Conservation (phyloP, 306 rosid species). For the Trifolium subterraneum region DNA sequence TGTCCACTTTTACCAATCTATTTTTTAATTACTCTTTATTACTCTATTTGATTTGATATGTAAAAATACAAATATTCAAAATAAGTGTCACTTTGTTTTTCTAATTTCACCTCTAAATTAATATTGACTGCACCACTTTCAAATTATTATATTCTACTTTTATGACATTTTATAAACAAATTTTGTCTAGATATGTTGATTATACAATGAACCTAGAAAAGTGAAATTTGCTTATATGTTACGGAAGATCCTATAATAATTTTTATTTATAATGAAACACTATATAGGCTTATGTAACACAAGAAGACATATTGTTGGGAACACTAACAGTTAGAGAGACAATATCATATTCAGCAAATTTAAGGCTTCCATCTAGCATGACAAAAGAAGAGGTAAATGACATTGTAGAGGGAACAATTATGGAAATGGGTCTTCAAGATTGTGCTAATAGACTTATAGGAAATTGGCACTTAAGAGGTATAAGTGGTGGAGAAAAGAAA, state of each 20-base stretch:
- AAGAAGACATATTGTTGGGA: slow-evolving; percentile 83
- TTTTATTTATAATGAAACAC: not conserved
- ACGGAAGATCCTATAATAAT: not conserved
- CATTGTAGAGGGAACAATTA: slow-evolving; percentile 64
- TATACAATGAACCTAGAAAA: too few relatives aligned
- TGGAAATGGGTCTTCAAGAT: slow-evolving; percentile 85
- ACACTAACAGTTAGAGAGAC: slow-evolving; percentile 89
- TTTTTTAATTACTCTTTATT: not conserved
- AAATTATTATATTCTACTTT: too few relatives aligned
- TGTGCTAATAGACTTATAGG: slow-evolving; percentile 77
- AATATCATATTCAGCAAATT: slow-evolving; percentile 74
- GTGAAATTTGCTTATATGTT: too few relatives aligned
- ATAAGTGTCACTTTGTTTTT: not conserved
- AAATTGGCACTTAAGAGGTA: slow-evolving; percentile 89
- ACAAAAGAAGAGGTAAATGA: slow-evolving; percentile 66
- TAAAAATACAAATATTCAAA: too few relatives aligned
- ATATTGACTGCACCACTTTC: too few relatives aligned
- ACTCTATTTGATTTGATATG: too few relatives aligned
- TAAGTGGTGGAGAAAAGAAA: slow-evolving; percentile 94
- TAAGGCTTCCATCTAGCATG: slow-evolving; percentile 71
- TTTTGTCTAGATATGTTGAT: too few relatives aligned
- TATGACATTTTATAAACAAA: too few relatives aligned
- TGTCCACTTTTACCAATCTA: not conserved
- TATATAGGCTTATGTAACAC: slow-evolving; percentile 86
- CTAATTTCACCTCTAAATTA: too few relatives aligned